Evolutionary conservation across 768 basidiomycete species (phyloP).

Genomic region (Hygrocybe coccinea): DNA sequence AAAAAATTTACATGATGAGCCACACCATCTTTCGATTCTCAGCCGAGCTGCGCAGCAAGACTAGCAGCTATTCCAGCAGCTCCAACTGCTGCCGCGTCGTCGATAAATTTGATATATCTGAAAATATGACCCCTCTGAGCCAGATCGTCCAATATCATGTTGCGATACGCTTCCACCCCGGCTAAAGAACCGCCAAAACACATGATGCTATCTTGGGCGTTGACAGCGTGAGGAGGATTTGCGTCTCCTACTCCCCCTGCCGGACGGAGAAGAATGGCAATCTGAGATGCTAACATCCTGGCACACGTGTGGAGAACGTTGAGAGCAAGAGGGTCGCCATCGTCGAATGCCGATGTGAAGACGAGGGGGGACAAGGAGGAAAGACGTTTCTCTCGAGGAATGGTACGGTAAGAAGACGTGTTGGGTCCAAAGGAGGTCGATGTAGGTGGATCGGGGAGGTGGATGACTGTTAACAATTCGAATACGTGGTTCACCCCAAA

Average conservation of each 20-base stretch:
- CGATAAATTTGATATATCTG: conserved; percentile 58
- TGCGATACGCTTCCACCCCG: conserved; percentile 56
- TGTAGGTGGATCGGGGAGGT: conserved; percentile 52
- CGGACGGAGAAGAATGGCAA: conserved; percentile 49
- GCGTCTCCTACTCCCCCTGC: conserved; percentile 18
- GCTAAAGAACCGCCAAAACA: conserved; percentile 80
- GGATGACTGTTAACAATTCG: conserved; percentile 62
- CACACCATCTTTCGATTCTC: too few relatives aligned
- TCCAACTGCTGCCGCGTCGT: conserved; percentile 64
- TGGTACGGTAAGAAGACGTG: conserved; percentile 24
- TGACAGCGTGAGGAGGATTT: conserved; percentile 34
- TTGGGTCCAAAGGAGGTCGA: conserved; percentile 15
- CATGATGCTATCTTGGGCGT: conserved; percentile 53
- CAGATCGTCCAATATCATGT: conserved; percentile 53
- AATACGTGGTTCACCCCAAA: conserved; percentile 56
- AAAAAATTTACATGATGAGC: too few relatives aligned
- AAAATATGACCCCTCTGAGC: conserved; percentile 57
- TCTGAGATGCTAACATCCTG: conserved; percentile 51
- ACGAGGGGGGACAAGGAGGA: conserved; percentile 71
- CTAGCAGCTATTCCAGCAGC: conserved; percentile 51
- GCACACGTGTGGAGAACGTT: conserved; percentile 52
- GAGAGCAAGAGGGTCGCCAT: conserved; percentile 60
- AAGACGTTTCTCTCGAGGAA: conserved; percentile 65
- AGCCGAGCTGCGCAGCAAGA: background rate
- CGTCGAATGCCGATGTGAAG: conserved; percentile 71